These are phyloP conservation scores for Mycena indigotica DNA, from an alignment of 768 basidiomycete genomes.

Conservation along the genomic window DNA sequence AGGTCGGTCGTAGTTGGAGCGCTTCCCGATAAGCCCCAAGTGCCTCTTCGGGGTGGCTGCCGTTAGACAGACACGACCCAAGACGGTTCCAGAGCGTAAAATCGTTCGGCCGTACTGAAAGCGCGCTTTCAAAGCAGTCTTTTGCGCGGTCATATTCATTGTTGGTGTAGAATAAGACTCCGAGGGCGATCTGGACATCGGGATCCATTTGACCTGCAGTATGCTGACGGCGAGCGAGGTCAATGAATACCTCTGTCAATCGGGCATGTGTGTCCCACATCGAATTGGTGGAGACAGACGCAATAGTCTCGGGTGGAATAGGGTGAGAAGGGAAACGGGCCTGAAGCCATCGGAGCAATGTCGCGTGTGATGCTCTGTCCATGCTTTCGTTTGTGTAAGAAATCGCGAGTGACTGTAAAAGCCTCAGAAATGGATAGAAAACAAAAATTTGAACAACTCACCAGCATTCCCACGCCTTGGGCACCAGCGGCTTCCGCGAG, in stretches of 20 bases:
- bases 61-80: slow-evolving; percentile 93
- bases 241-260: slow-evolving; percentile 82
- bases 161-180: slow-evolving; percentile 90
- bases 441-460: slow-evolving; percentile 42
- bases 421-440: slow-evolving; percentile 14
- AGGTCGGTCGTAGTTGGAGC: slow-evolving; percentile 86
- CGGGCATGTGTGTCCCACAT: slow-evolving; percentile 82
- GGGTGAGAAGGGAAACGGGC: slow-evolving; percentile 61
- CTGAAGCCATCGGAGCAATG: slow-evolving; percentile 83
- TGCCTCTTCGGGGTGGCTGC: slow-evolving; percentile 92
- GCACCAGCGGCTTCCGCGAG: slow-evolving; percentile 64
- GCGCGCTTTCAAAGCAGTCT: slow-evolving; percentile 91
- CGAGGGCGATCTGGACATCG: slow-evolving; percentile 91
- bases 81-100: slow-evolving; percentile 95
- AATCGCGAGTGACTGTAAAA: slow-evolving; percentile 82
- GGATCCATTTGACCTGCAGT: slow-evolving; percentile 72
- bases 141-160: slow-evolving; percentile 85
- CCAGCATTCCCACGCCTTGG: slow-evolving; percentile 74
- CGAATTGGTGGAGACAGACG: slow-evolving; percentile 55
- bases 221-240: slow-evolving; percentile 82
- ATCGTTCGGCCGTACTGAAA: slow-evolving; percentile 84
- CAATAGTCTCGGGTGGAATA: slow-evolving; percentile 57
- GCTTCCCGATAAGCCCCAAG: slow-evolving; percentile 89
- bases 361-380: slow-evolving; percentile 83
- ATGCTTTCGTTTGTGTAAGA: slow-evolving; percentile 94